Conservation (phyloP, 306 rosid species). For the Trifolium fragiferum region DNA sequence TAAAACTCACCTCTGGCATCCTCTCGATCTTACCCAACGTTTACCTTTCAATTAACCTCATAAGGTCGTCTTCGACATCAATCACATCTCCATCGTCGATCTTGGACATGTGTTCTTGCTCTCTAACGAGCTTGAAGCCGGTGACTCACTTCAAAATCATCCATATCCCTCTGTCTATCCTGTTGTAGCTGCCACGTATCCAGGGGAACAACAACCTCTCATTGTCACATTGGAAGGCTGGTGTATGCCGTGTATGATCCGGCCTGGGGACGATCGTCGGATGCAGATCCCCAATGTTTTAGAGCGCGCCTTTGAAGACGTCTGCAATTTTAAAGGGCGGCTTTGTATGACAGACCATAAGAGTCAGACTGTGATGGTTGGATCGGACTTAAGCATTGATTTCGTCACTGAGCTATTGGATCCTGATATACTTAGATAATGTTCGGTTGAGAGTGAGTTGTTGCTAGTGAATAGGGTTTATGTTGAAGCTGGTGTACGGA, state of each 20-base stretch:
- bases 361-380: conserved; percentile 61
- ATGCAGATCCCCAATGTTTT: conserved; percentile 57
- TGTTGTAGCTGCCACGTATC: not conserved
- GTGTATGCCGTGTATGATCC: conserved; percentile 23
- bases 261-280: conserved; percentile 60
- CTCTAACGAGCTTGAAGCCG: no score
- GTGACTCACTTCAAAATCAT: no score
- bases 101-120: conserved; percentile 40
- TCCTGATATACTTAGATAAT: conserved; percentile 72
- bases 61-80: conserved; percentile 22
- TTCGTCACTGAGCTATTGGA: conserved; percentile 53
- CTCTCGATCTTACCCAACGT: not conserved
- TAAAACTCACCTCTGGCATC: conserved; percentile 12
- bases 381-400: conserved; percentile 33
- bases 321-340: conserved; percentile 47
- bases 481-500: conserved; percentile 16
- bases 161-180: no score
- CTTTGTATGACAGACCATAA: conserved; percentile 61
- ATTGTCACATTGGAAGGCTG: not conserved
- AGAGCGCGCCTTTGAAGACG: conserved; percentile 52
- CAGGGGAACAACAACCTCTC: not conserved
- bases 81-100: conserved; percentile 44
- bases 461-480: conserved; percentile 63
- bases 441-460: conserved; percentile 62
- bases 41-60: not conserved